Evolutionary conservation across 1,139 yeast species (phyloP), one percentile per base, ranked within the genome.

Genomic region (Sugiyamaella xylanicola): DNA sequence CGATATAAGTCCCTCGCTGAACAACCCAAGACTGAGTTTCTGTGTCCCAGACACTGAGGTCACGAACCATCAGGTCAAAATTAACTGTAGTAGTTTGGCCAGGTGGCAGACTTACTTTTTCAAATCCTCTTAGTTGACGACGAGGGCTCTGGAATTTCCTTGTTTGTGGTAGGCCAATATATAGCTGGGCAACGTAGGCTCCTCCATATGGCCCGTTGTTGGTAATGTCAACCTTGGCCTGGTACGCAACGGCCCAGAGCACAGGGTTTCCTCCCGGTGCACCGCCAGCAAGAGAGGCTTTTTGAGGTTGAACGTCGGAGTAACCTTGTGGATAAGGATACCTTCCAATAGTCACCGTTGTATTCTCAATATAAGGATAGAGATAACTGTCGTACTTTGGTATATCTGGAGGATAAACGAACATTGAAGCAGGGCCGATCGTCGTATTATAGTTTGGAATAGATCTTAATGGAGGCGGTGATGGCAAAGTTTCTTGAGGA

Each of bases 21-120:
- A 84, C 77, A 21, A 81, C 73, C 88, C 89, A 84, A 56, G 82
- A 80, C 66, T 83, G 86, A n/a, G 77, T 74, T 27, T 66, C 74
- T 0, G 79, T 72, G 65, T 83, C 86, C 87, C 87, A 84, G 27
- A 78, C 72, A 58, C 84, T 76, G 62, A 84, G 69, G 67, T 84
- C 88, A 56, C 85, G 74, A 62, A 81, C 77, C 59, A 76, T 68
- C 20, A 84, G 71, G 50, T 77, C 76, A 64, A 83, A 84, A 20
- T 64, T 65, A 8, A 81, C 73, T 17, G 66, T 66, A 2, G 71
- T 70, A 0, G 74, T 60, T 43, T 72, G 72, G 0, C 81, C 83
- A 11, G 80, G 74, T 11, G 72, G 74, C 40, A 83, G 65, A 53
- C 72, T 75, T 0, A 81, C 78, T 68, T 84, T 84, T 50, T 81